These are phyloP conservation scores for Suillus spraguei DNA, from an alignment of 768 basidiomycete genomes.

Conservation along the genomic window DNA sequence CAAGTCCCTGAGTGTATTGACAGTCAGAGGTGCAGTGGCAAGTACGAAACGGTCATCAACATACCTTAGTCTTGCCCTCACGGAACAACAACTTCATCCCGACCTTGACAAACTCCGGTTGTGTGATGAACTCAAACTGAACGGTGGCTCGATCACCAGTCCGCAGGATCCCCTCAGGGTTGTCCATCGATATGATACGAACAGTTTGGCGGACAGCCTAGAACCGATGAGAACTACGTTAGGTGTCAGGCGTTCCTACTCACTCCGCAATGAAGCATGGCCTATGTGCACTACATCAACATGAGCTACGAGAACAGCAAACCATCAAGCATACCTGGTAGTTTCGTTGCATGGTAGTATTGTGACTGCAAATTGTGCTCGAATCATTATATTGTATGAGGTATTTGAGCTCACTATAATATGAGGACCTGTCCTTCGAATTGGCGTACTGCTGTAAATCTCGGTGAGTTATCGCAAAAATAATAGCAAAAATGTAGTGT, in stretches of 20 bases:
- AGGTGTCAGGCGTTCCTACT: constrained; percentile 24
- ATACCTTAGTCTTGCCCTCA: constrained; percentile 93
- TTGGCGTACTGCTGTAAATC: constrained; percentile 63
- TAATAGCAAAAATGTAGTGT: constrained; percentile 13
- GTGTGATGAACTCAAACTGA: constrained; percentile 92
- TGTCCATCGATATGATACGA: constrained; percentile 87
- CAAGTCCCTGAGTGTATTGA: constrained; percentile 57
- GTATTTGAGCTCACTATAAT: constrained; percentile 64
- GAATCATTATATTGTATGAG: neutral
- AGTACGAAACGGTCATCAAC: constrained; percentile 19
- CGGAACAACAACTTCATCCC: constrained; percentile 94
- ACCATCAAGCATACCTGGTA: constrained; percentile 68
- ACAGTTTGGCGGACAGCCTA: constrained; percentile 92
- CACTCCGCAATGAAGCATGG: constrained; percentile 93
- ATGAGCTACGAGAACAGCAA: neutral
- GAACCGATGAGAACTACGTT: constrained; percentile 11
- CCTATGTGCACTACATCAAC: constrained; percentile 39
- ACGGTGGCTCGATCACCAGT: constrained; percentile 96
- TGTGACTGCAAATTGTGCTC: constrained; percentile 56
- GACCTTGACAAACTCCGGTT: constrained; percentile 89
- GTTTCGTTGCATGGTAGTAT: constrained; percentile 89
- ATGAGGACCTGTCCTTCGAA: constrained; percentile 96
- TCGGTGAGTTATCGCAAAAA: neutral
- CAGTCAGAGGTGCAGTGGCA: constrained; percentile 13
- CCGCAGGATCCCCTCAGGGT: constrained; percentile 84